Conservation (phyloP, 805 yeast genomes). For the Blastobotrys americana region DNA sequence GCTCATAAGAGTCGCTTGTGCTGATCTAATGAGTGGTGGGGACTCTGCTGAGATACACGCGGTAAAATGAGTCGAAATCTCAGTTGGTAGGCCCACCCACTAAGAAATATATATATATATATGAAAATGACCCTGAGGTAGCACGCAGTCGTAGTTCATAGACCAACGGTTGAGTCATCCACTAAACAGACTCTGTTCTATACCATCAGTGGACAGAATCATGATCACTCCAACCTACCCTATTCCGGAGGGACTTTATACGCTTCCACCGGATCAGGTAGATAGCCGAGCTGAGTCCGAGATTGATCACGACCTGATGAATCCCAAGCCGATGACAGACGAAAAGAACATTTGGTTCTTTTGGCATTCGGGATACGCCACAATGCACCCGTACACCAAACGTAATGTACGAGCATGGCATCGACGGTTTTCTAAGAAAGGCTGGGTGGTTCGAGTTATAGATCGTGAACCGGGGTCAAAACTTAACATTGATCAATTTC, state of each 20-base stretch:
- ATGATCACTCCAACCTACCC: not conserved
- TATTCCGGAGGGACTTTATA: constrained; percentile 1
- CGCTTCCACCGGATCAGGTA: not conserved
- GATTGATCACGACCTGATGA: constrained; percentile 1
- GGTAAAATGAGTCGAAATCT: too few species aligned
- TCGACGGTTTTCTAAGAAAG: constrained; percentile 5
- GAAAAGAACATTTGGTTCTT: constrained; percentile 6
- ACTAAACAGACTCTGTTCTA: too few species aligned
- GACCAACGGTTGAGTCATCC: too few species aligned
- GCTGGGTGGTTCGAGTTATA: constrained; percentile 5
- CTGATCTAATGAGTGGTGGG: too few species aligned
- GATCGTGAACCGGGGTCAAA: not conserved
- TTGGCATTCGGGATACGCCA: constrained; percentile 4
- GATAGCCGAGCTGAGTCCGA: constrained; percentile 1
- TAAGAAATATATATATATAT: too few species aligned
- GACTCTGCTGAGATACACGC: too few species aligned
- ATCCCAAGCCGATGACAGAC: constrained; percentile 1
- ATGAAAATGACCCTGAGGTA: too few species aligned
- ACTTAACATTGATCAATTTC: not conserved
- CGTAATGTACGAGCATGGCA: constrained; percentile 5
- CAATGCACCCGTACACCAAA: constrained; percentile 4
- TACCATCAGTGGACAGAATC: too few species aligned
- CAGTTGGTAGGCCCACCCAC: too few species aligned
- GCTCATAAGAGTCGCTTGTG: too few species aligned
- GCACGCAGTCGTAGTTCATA: too few species aligned